Conservation (phyloP, 768 basidiomycete genomes). For the Lactarius hengduanensis region DNA sequence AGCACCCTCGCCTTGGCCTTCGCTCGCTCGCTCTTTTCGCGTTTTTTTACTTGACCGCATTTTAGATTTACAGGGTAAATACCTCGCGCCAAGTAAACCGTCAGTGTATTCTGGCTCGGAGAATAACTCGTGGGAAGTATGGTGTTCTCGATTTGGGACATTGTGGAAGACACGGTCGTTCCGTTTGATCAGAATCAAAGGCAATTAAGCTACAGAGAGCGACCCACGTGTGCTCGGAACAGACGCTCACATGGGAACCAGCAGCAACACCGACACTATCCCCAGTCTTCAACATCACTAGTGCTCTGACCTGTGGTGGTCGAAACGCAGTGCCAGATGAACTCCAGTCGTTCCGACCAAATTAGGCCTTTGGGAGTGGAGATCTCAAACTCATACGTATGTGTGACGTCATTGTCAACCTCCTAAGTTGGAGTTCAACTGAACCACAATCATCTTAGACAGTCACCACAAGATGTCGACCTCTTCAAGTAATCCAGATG, state of each 20-base stretch:
- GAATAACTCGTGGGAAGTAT: not conserved
- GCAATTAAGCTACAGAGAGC: not conserved
- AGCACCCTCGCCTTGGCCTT: not conserved
- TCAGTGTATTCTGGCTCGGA: not conserved
- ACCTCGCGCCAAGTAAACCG: not conserved
- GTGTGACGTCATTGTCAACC: constrained; percentile 1
- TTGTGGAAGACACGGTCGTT: not conserved
- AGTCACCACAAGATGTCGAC: constrained; percentile 16
- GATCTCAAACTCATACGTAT: not conserved
- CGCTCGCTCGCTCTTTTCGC: not conserved
- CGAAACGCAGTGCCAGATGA: not conserved
- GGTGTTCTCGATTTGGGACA: not conserved
- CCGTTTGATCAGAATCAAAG: not conserved
- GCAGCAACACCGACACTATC: no score
- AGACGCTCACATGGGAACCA: no score
- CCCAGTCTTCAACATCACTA: no score
- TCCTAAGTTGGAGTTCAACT: not conserved
- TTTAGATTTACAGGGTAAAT: not conserved
- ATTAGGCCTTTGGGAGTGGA: not conserved
- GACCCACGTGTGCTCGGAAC: no score
- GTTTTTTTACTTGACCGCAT: not conserved
- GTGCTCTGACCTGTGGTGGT: no score
- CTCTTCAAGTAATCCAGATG: not conserved
- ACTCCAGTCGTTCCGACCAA: not conserved
- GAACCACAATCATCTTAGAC: not conserved